Evolutionary conservation across 2,329 filamentous ascomycete species (phyloP).

Genomic region (Colletotrichum horii): DNA sequence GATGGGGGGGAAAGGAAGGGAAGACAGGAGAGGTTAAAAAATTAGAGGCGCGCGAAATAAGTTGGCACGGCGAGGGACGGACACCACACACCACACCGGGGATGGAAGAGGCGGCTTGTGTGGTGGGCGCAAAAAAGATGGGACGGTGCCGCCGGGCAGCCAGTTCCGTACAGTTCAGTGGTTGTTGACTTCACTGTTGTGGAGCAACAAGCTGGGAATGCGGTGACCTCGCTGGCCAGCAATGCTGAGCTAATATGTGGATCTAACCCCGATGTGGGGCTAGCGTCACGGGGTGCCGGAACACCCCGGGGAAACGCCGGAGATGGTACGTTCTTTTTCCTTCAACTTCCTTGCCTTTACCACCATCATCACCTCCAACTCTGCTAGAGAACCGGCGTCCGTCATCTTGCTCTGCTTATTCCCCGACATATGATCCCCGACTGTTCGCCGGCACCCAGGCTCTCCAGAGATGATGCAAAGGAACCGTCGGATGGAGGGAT

Average conservation of each 20-base stretch:
- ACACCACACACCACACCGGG: neutral
- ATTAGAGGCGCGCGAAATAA: conserved; percentile 25
- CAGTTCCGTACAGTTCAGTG: neutral
- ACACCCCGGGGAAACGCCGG: conserved; percentile 17
- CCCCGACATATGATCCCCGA: neutral
- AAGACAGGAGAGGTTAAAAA: conserved; percentile 27
- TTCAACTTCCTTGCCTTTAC: neutral
- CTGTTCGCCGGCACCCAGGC: neutral
- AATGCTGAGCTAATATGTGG: neutral
- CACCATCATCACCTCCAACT: neutral
- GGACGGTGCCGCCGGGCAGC: conserved; percentile 10
- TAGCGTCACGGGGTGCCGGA: conserved; percentile 9
- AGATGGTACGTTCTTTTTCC: conserved; percentile 5
- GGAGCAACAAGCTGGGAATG: neutral
- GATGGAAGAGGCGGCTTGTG: neutral
- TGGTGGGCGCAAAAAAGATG: conserved; percentile 9
- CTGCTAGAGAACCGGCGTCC: neutral
- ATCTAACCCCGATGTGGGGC: neutral
- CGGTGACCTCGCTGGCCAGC: conserved; percentile 9
- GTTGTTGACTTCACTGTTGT: neutral
- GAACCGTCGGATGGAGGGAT: neutral
- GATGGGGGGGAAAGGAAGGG: conserved; percentile 23
- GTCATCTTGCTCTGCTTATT: neutral
- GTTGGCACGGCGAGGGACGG: conserved; percentile 7
- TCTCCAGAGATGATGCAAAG: neutral